Conservation (phyloP, 495 filamentous ascomycete genomes). For the Cladorrhinum samala region DNA sequence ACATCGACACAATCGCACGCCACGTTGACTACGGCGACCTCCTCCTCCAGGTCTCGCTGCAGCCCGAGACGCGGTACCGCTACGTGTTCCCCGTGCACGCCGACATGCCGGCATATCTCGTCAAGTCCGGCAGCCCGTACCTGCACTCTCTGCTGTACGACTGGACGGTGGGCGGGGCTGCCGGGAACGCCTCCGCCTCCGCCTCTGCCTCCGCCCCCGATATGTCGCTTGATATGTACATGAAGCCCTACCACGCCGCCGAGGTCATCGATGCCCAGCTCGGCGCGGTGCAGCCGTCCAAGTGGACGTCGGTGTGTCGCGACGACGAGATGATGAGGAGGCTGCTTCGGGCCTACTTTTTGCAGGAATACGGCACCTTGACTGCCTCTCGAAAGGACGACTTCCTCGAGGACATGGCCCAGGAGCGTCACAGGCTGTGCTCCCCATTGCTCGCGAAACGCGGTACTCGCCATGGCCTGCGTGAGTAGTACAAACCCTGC, state of each 20-base stretch:
- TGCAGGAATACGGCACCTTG: conserved; percentile 19
- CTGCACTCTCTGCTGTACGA: conserved; percentile 23
- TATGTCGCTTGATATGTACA: conserved; percentile 3
- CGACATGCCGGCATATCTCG: conserved; percentile 17
- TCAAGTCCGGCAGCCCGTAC: conserved; percentile 22
- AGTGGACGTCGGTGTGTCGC: conserved; percentile 23
- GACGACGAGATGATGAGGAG: conserved; percentile 22
- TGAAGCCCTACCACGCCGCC: conserved; percentile 25
- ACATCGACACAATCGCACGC: conserved; percentile 23
- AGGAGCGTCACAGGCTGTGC: conserved; percentile 17
- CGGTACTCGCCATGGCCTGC: conserved; percentile 22
- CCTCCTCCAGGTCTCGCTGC: conserved; percentile 25
- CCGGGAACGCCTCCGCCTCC: no score
- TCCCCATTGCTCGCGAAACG: conserved; percentile 28
- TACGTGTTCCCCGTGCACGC: conserved; percentile 26
- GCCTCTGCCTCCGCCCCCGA: no score
- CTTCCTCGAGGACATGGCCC: conserved; percentile 25
- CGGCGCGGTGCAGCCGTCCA: conserved; percentile 14
- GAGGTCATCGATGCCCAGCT: conserved; percentile 20
- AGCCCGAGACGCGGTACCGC: conserved; percentile 27
- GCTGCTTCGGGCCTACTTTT: conserved; percentile 19
- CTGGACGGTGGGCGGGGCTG: conserved; percentile 9
- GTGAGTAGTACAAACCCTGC: conserved; percentile 13
- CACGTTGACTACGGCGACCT: conserved; percentile 27
- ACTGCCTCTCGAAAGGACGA: conserved; percentile 25